phyloP scores from a whole-genome alignment of 768 basidiomycete genomes.

The Collybiopsis confluens region DNA sequence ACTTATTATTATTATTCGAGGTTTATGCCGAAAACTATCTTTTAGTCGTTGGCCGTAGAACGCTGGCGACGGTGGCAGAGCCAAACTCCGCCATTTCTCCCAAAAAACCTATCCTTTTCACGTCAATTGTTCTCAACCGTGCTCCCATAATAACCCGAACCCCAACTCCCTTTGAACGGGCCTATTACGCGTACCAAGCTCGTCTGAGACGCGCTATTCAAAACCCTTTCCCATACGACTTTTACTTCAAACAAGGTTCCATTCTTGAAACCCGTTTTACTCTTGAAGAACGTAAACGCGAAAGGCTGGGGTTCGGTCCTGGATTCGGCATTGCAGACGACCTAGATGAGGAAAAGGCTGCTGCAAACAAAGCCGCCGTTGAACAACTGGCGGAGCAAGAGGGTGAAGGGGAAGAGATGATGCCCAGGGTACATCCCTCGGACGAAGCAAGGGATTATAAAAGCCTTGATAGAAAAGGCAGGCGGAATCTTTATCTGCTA shows the following conservation, averaged over 20 bases:
- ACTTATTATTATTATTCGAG: neutral
- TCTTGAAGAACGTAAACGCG: slow-evolving; percentile 68
- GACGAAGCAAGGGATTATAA: slow-evolving; percentile 59
- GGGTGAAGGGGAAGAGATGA: slow-evolving; percentile 58
- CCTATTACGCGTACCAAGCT: slow-evolving; percentile 80
- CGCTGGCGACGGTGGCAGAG: slow-evolving; percentile 39
- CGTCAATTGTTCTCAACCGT: slow-evolving; percentile 74
- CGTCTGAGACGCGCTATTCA: slow-evolving; percentile 81
- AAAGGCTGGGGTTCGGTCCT: slow-evolving; percentile 69
- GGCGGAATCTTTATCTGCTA: slow-evolving; percentile 87
- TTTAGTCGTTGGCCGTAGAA: slow-evolving; percentile 24
- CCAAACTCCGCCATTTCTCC: slow-evolving; percentile 12
- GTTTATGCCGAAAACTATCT: neutral
- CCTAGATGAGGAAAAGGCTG: slow-evolving; percentile 38
- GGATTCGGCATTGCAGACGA: slow-evolving; percentile 47
- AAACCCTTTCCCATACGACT: slow-evolving; percentile 83
- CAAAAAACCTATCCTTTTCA: slow-evolving; percentile 38
- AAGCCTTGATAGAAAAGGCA: slow-evolving; percentile 77
- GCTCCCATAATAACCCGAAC: slow-evolving; percentile 72
- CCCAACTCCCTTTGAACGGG: slow-evolving; percentile 68
- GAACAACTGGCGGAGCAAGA: slow-evolving; percentile 53
- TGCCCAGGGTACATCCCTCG: slow-evolving; percentile 57
- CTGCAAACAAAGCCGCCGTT: slow-evolving; percentile 54
- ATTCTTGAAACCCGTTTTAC: slow-evolving; percentile 78
- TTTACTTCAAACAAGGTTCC: slow-evolving; percentile 93